A percentile compares a stretch with the other conserved stretches of the same genome.
phyloP scores from a whole-genome alignment of 2,329 filamentous ascomycete species.

The Pyrenophora teres region DNA sequence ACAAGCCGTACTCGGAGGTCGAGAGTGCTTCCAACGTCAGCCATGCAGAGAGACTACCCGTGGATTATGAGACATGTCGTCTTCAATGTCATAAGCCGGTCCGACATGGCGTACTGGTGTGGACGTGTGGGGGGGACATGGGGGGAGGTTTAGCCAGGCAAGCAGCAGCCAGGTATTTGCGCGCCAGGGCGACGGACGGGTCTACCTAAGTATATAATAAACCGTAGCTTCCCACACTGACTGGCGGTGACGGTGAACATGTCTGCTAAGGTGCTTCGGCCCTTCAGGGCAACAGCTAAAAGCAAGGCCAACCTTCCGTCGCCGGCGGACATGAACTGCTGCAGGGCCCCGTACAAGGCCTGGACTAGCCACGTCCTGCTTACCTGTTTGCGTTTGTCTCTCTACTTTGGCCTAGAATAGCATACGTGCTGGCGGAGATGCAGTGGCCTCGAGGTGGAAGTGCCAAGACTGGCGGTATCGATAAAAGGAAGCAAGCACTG shows the following conservation, averaged over 20 bases:
- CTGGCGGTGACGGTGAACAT: constrained; percentile 32
- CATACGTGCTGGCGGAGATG: too few species aligned
- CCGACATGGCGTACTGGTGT: neutral
- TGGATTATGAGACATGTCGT: constrained; percentile 6
- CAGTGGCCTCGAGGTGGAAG: too few species aligned
- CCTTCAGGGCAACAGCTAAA: neutral
- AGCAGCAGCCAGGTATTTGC: constrained; percentile 5
- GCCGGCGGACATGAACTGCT: neutral
- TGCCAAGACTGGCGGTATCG: too few species aligned
- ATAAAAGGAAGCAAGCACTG: too few species aligned
- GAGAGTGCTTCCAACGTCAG: constrained; percentile 17
- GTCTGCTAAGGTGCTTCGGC: neutral
- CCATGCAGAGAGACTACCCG: constrained; percentile 12
- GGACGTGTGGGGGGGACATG: neutral
- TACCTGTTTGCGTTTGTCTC: too few species aligned
- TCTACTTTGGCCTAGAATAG: too few species aligned
- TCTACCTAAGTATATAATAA: constrained; percentile 22
- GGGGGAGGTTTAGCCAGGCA: neutral
- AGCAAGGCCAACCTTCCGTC: neutral
- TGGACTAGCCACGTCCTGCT: neutral
- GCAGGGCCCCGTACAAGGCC: neutral
- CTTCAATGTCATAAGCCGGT: constrained; percentile 2
- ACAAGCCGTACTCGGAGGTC: constrained; percentile 33
- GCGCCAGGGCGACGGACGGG: neutral
- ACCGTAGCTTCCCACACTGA: constrained; percentile 24